Evolutionary conservation across 2,329 filamentous ascomycete genomes (phyloP).

Genomic region (Camillea tinctor): DNA sequence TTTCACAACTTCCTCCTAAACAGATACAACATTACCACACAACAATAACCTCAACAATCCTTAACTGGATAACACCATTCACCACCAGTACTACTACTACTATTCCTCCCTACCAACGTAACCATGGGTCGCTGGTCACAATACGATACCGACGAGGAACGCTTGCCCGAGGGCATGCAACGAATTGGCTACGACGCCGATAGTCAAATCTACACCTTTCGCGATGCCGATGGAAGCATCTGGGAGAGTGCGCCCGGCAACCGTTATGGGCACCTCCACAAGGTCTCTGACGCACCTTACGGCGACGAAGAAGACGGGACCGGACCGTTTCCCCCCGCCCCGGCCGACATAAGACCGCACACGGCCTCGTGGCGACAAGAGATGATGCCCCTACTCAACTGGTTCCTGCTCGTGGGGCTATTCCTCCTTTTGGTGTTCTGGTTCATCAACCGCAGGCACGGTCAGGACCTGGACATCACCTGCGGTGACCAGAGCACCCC

Average conservation of each 20-base stretch:
- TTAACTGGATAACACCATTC: too few species aligned
- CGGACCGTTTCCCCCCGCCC: constrained; percentile 16
- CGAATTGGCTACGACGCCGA: constrained; percentile 52
- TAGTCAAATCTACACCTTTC: constrained; percentile 46
- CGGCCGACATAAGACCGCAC: constrained; percentile 7
- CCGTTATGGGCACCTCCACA: constrained; percentile 43
- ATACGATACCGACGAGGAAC: constrained; percentile 41
- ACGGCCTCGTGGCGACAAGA: constrained; percentile 52
- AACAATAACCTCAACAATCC: too few species aligned
- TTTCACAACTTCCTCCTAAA: too few species aligned
- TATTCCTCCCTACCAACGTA: not conserved
- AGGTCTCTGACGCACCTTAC: constrained; percentile 22
- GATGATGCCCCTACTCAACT: constrained; percentile 57
- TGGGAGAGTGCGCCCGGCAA: constrained; percentile 47
- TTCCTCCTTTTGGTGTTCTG: constrained; percentile 51
- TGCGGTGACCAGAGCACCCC: constrained; percentile 33
- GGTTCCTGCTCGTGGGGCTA: constrained; percentile 52
- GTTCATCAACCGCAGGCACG: constrained; percentile 38
- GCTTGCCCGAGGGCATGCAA: constrained; percentile 48
- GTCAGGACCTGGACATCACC: constrained; percentile 20
- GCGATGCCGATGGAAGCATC: constrained; percentile 40
- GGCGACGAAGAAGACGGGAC: constrained; percentile 18
- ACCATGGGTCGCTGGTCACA: constrained; percentile 35
- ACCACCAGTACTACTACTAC: too few species aligned
- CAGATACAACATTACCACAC: too few species aligned